phyloP scores from a whole-genome alignment of 176 grass and related monocot species.

The Oryza coarctata region DNA sequence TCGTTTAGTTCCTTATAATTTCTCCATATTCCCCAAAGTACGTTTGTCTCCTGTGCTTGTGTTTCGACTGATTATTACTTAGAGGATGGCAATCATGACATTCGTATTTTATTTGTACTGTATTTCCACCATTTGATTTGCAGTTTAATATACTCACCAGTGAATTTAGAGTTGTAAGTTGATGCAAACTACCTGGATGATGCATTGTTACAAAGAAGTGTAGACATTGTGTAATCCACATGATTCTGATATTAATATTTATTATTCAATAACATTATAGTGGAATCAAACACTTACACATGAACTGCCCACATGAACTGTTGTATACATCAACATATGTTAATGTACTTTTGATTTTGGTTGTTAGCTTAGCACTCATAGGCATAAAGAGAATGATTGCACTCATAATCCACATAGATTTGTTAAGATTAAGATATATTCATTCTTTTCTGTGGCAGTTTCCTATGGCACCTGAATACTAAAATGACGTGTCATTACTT shows the following conservation, averaged over 20 bases:
- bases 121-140: constrained; percentile 1
- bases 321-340: constrained; percentile 12
- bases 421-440: not conserved
- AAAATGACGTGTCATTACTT: not conserved
- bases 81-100: not conserved
- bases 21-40: constrained; percentile 2
- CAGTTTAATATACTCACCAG: not conserved
- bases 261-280: not conserved
- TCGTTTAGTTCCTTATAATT: not conserved
- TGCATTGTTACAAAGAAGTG: constrained; percentile 15
- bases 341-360: constrained; percentile 25
- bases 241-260: constrained; percentile 14
- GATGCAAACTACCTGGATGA: not conserved
- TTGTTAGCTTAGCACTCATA: constrained; percentile 4
- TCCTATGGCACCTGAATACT: not conserved
- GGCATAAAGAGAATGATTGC: not conserved
- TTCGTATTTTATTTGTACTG: constrained; percentile 19
- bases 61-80: constrained; percentile 13
- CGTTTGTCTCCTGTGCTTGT: not conserved
- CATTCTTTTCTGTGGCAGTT: no score
- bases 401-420: not conserved
- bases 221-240: constrained; percentile 18
- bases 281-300: constrained; percentile 3
- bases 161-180: not conserved
- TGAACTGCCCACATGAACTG: not conserved